These are phyloP conservation scores for Aschersonia sp. DNA, from an alignment of 2,329 filamentous ascomycete genomes.

Conservation along the genomic window DNA sequence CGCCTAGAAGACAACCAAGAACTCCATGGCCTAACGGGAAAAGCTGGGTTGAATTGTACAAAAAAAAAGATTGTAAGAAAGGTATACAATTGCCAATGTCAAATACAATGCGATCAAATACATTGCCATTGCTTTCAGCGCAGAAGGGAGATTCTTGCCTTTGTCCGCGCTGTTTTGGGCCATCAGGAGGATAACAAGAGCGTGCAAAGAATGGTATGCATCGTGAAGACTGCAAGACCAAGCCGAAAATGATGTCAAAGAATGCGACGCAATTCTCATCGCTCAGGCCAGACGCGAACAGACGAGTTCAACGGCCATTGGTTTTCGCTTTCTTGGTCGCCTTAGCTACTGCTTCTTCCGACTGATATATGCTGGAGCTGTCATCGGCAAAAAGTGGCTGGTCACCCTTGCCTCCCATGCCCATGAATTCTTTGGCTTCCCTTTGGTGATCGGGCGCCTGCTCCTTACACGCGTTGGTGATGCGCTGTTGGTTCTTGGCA, in stretches of 20 bases:
- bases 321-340: constrained; percentile 15
- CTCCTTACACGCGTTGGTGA: constrained; percentile 36
- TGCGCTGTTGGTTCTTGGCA: constrained; percentile 46
- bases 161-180: too few relatives aligned
- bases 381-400: constrained; percentile 61
- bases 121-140: too few relatives aligned
- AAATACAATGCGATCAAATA: too few relatives aligned
- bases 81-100: too few relatives aligned
- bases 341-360: constrained; percentile 14
- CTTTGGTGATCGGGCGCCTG: constrained; percentile 51
- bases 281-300: not conserved
- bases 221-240: too few relatives aligned
- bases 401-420: constrained; percentile 77
- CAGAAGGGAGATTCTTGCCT: too few relatives aligned
- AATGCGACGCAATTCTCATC: not conserved
- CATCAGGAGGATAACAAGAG: too few relatives aligned
- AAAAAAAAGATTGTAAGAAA: too few relatives aligned
- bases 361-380: constrained; percentile 32
- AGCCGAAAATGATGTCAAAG: not conserved
- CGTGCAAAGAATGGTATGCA: too few relatives aligned
- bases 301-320: constrained; percentile 6
- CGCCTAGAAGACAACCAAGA: too few relatives aligned
- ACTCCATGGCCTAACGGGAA: too few relatives aligned
- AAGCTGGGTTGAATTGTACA: too few relatives aligned
- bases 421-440: constrained; percentile 62